phyloP scores from a whole-genome alignment of 73 alveolate genomes.

The Paramecium sexaurelia region DNA sequence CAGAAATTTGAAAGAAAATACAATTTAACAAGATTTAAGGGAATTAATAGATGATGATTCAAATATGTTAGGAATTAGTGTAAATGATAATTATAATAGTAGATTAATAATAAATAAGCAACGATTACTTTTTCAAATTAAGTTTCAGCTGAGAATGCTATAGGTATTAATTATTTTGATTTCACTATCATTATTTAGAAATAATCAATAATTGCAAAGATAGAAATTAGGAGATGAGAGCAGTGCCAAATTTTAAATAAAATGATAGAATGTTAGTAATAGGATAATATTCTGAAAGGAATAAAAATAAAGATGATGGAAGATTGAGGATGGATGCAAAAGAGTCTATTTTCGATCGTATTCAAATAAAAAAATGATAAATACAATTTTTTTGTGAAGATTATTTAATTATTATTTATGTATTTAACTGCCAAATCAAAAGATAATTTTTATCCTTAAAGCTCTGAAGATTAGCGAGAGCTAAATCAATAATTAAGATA shows the following conservation, averaged over 20 bases:
- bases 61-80: constrained; percentile 1
- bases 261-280: neutral
- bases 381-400: neutral
- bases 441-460: neutral
- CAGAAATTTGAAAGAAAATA: neutral
- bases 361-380: constrained; percentile 1
- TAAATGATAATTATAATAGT: neutral
- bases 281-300: neutral
- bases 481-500: constrained; percentile 3
- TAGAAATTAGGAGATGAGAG: neutral
- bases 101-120: neutral
- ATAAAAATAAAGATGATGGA: neutral
- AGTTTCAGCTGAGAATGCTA: neutral
- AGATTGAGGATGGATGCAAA: neutral
- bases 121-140: constrained; percentile 26
- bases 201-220: neutral
- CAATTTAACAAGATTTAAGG: neutral
- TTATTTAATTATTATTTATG: neutral
- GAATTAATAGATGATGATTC: neutral
- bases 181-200: neutral
- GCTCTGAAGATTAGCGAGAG: neutral
- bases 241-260: neutral
- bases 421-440: constrained; percentile 54
- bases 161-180: too few relatives aligned
- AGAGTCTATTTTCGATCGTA: constrained; percentile 20